phyloP scores from a whole-genome alignment of 306 rosid genomes.

The Begonia peltatifolia region DNA sequence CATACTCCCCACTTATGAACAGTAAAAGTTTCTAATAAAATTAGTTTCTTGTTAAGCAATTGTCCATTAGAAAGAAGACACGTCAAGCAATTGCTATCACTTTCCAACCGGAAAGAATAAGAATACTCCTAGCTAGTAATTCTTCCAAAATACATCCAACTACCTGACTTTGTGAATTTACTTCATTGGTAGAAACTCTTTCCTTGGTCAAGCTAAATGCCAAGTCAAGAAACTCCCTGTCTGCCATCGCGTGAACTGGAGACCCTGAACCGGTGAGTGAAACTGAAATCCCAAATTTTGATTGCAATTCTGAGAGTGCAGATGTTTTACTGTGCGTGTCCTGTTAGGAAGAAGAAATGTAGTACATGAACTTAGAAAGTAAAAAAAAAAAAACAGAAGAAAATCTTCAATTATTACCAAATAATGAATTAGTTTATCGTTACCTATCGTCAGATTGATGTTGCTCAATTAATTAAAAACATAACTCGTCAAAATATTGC shows the following conservation, averaged over 20 bases:
- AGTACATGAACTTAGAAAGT: not conserved
- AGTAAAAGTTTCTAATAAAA: too few relatives aligned
- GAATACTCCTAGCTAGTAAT: not conserved
- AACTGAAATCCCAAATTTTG: conserved; percentile 51
- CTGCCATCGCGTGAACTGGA: conserved; percentile 55
- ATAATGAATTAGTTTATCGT: too few relatives aligned
- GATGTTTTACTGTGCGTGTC: conserved; percentile 39
- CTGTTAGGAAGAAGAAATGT: conserved; percentile 17
- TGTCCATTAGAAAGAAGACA: not conserved
- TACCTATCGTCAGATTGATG: too few relatives aligned
- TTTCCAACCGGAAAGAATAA: not conserved
- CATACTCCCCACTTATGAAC: too few relatives aligned
- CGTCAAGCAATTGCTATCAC: not conserved
- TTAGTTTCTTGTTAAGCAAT: not conserved
- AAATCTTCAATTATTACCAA: too few relatives aligned
- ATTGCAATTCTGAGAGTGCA: conserved; percentile 51
- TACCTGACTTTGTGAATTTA: conserved; percentile 20
- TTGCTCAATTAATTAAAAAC: too few relatives aligned
- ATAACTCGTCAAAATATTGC: too few relatives aligned
- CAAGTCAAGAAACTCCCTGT: conserved; percentile 59
- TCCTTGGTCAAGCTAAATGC: conserved; percentile 41
- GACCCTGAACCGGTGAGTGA: conserved; percentile 33
- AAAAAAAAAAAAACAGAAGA: too few relatives aligned
- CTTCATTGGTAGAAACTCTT: conserved; percentile 25
- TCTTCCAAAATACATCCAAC: conserved; percentile 6